A percentile compares a stretch with the other conserved stretches of the same genome.
phyloP scores from a whole-genome alignment of 169 alveolate species.

The Cryptosporidium sp. region DNA sequence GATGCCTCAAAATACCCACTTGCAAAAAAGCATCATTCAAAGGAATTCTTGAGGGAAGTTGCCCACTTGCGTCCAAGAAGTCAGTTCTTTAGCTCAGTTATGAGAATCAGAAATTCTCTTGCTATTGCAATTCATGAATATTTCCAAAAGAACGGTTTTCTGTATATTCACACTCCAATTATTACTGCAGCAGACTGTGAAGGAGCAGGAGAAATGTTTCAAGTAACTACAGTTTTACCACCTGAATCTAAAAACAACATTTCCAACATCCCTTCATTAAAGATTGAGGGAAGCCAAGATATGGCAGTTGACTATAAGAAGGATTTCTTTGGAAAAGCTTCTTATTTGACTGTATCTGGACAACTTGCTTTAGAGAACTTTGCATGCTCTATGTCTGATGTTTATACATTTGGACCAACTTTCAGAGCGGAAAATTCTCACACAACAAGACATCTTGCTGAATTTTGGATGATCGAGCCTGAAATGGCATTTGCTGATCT shows the following conservation, averaged over 20 bases:
- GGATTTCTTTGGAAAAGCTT: conserved; percentile 96
- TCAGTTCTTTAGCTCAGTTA: conserved; percentile 93
- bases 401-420: conserved; percentile 99
- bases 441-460: conserved; percentile 97
- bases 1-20: conserved; percentile 94
- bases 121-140: conserved; percentile 96
- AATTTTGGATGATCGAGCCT: conserved; percentile 99
- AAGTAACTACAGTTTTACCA: conserved; percentile 93
- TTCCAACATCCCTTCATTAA: conserved; percentile 9
- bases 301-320: conserved; percentile 87
- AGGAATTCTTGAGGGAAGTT: conserved; percentile 94
- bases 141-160: conserved; percentile 94
- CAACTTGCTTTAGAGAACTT: conserved; percentile 95
- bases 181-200: conserved; percentile 99
- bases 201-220: conserved; percentile 99
- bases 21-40: conserved; percentile 92
- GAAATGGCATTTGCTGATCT: conserved; percentile 96
- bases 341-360: conserved; percentile 98
- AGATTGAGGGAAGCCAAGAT: conserved; percentile 73
- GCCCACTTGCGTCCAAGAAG: conserved; percentile 98
- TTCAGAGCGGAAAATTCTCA: conserved; percentile 99
- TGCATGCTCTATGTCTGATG: conserved; percentile 95
- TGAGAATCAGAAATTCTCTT: conserved; percentile 93
- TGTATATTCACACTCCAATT: conserved; percentile 97
- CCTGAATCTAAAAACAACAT: background rate